These are phyloP conservation scores for Rhytidhysteron rufulum DNA, from an alignment of 2,329 filamentous ascomycete genomes.

Conservation along the genomic window DNA sequence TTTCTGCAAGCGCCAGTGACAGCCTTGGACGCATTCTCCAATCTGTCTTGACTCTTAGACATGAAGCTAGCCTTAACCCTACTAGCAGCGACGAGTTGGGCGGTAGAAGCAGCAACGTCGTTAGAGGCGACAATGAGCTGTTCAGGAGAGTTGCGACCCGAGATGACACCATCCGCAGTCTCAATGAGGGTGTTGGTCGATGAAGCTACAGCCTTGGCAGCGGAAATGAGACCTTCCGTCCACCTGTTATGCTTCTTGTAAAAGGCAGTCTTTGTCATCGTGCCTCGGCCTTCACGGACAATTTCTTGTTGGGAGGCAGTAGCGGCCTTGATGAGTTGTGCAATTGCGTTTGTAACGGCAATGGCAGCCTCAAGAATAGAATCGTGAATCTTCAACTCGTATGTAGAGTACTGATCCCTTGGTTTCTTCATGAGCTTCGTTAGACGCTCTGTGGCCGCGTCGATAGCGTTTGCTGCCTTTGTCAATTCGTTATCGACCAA, in stretches of 20 bases:
- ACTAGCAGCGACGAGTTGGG: constrained; percentile 91
- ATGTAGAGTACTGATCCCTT: constrained; percentile 91
- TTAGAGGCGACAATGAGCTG: constrained; percentile 98
- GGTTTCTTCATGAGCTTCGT: constrained; percentile 94
- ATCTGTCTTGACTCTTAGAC: constrained; percentile 89
- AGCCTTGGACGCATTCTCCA: constrained; percentile 89
- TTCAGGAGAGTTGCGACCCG: constrained; percentile 86
- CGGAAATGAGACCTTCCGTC: constrained; percentile 96
- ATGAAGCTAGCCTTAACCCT: constrained; percentile 98
- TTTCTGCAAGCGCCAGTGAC: constrained; percentile 84
- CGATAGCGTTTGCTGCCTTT: constrained; percentile 93
- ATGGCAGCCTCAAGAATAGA: constrained; percentile 89
- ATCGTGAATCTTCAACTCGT: constrained; percentile 94
- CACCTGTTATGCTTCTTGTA: constrained; percentile 99
- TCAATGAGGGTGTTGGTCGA: constrained; percentile 97
- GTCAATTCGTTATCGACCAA: constrained; percentile 87
- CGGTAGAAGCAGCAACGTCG: constrained; percentile 91
- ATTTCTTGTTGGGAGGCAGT: constrained; percentile 94
- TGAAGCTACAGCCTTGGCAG: constrained; percentile 89
- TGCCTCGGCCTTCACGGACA: constrained; percentile 85
- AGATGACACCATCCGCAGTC: constrained; percentile 93
- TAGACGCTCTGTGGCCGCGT: constrained; percentile 82
- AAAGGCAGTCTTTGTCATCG: constrained; percentile 84
- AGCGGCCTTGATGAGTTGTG: constrained; percentile 89
- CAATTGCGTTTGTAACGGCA: constrained; percentile 90